These are phyloP conservation scores for Phialophora chinensis DNA, from an alignment of 2,329 filamentous ascomycete genomes.

Conservation along the genomic window DNA sequence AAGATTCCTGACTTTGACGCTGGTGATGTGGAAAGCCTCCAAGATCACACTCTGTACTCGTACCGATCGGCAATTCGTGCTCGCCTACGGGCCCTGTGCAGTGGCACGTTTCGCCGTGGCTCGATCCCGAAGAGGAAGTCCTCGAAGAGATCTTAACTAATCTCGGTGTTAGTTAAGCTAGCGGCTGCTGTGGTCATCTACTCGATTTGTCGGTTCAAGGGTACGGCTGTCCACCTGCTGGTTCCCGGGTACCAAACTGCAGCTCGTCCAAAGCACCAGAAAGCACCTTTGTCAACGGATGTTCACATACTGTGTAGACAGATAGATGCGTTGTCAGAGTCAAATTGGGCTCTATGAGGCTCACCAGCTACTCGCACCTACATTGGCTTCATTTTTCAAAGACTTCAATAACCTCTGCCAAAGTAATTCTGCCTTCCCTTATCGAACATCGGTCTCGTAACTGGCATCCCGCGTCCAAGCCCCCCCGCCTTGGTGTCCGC, in stretches of 20 bases:
- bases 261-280: neutral
- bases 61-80: neutral
- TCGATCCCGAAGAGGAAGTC: slow-evolving; percentile 1
- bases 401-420: neutral
- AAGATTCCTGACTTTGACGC: neutral
- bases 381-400: neutral
- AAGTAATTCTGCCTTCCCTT: neutral
- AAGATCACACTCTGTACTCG: neutral
- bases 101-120: neutral
- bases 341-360: neutral
- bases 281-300: neutral
- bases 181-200: neutral
- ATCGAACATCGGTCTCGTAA: neutral
- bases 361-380: too few species aligned
- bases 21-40: neutral
- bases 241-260: neutral
- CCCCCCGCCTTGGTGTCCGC: neutral
- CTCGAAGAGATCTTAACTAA: neutral
- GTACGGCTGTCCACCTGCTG: neutral
- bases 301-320: neutral
- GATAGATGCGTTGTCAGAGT: neutral
- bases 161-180: neutral
- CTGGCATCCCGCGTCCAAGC: neutral
- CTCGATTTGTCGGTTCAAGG: neutral
- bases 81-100: neutral